Percentiles rank a stretch among this genome's conserved stretches.
phyloP scores from a whole-genome alignment of 2,329 filamentous ascomycete genomes.

The Xylaria digitata region DNA sequence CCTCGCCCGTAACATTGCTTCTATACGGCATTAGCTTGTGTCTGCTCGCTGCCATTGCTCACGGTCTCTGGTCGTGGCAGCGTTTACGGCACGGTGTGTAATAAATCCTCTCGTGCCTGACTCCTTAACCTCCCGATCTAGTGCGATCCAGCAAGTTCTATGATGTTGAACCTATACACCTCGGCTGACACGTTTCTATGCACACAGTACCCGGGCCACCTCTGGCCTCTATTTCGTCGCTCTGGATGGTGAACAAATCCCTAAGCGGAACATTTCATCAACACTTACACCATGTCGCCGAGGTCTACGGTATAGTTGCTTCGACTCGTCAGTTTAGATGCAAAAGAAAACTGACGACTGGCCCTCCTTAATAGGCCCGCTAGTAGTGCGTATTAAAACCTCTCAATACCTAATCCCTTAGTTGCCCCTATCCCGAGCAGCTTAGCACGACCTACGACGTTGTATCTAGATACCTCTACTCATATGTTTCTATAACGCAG shows the following conservation, averaged over 20 bases:
- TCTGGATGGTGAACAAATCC: constrained; percentile 47
- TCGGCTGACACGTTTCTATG: too few species aligned
- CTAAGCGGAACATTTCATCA: constrained; percentile 44
- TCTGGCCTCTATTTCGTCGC: constrained; percentile 42
- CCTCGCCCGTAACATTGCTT: constrained; percentile 26
- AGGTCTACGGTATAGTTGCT: constrained; percentile 36
- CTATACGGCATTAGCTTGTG: constrained; percentile 27
- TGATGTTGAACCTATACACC: too few species aligned
- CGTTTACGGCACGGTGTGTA: constrained; percentile 42
- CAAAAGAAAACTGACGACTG: constrained; percentile 20
- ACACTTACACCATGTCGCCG: constrained; percentile 39
- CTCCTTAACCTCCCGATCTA: too few species aligned
- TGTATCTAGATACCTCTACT: too few species aligned
- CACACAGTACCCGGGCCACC: constrained; percentile 46
- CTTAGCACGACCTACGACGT: too few species aligned
- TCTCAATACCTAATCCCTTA: too few species aligned
- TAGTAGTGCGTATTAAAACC: constrained; percentile 19
- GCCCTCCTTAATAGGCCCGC: constrained; percentile 35
- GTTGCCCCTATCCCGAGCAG: too few species aligned
- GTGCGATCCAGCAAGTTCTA: too few species aligned
- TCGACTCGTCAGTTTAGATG: not conserved
- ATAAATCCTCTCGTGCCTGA: too few species aligned
- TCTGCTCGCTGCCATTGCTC: constrained; percentile 22
- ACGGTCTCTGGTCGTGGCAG: constrained; percentile 43
- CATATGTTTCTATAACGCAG: too few species aligned